Evolutionary conservation across 2,329 filamentous ascomycete species (phyloP).

Genomic region (Aspergillus felis): DNA sequence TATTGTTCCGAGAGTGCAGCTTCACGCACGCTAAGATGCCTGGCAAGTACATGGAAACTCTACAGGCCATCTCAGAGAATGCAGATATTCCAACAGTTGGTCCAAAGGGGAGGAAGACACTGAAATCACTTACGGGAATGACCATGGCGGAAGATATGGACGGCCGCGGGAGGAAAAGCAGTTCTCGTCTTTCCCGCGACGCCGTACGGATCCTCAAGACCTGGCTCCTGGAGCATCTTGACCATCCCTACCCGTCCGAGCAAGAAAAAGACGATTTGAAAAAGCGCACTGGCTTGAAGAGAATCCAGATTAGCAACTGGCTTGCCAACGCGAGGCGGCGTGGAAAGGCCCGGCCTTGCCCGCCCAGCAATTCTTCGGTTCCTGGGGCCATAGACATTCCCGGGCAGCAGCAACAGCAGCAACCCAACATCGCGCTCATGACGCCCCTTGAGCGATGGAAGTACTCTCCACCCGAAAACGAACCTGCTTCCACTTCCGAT

Average conservation of each 20-base stretch:
- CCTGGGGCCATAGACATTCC: constrained; percentile 73
- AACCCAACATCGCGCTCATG: constrained; percentile 49
- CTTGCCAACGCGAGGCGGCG: constrained; percentile 82
- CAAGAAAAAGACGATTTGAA: constrained; percentile 79
- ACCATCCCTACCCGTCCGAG: constrained; percentile 84
- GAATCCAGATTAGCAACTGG: constrained; percentile 87
- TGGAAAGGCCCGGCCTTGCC: constrained; percentile 65
- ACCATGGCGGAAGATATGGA: constrained; percentile 35
- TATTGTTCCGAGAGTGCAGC: constrained; percentile 46
- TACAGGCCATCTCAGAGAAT: constrained; percentile 44
- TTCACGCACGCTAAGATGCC: constrained; percentile 42
- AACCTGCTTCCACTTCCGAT: constrained; percentile 61
- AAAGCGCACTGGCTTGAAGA: constrained; percentile 72
- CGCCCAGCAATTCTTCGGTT: constrained; percentile 66
- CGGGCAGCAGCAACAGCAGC: constrained; percentile 24
- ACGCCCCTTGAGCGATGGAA: constrained; percentile 68
- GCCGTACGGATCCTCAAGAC: constrained; percentile 76
- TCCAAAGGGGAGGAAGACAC: constrained; percentile 36
- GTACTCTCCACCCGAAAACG: constrained; percentile 65
- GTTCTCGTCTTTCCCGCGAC: constrained; percentile 73
- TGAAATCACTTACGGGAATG: constrained; percentile 40
- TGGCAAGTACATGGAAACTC: constrained; percentile 41
- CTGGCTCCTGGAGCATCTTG: constrained; percentile 75
- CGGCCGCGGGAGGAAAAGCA: constrained; percentile 56
- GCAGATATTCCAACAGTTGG: constrained; percentile 35